A percentile compares a stretch with the other conserved stretches of the same genome.
Evolutionary conservation across 31 red algal genomes (phyloP).

Genomic region (Bonnemaisonia californica): DNA sequence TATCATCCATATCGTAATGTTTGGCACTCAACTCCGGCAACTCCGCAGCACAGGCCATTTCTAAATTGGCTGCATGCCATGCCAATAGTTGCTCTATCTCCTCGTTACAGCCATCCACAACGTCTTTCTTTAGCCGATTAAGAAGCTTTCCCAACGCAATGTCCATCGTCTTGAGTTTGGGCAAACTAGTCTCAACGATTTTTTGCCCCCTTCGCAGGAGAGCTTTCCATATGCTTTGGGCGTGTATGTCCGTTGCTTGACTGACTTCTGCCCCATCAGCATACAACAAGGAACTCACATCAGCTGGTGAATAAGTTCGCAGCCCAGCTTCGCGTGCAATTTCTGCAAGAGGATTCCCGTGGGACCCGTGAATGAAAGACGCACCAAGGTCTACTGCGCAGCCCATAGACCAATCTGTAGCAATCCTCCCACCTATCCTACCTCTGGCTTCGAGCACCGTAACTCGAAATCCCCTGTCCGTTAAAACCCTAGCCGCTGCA

Average conservation of each 20-base stretch:
- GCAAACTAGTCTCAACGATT: slow-evolving; percentile 31
- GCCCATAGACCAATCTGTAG: slow-evolving; percentile 84
- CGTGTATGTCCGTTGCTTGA: slow-evolving; percentile 36
- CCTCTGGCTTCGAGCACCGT: slow-evolving; percentile 79
- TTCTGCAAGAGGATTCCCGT: slow-evolving; percentile 82
- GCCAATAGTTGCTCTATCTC: slow-evolving; percentile 42
- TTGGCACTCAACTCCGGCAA: slow-evolving; percentile 77
- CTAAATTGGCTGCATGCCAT: slow-evolving; percentile 95
- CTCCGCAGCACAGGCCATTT: slow-evolving; percentile 89
- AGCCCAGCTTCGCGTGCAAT: slow-evolving; percentile 59
- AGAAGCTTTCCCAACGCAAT: slow-evolving; percentile 59
- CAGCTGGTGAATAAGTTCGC: slow-evolving; percentile 55
- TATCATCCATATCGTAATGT: slow-evolving; percentile 92
- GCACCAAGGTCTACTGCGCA: slow-evolving; percentile 89
- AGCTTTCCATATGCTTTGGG: slow-evolving; percentile 68
- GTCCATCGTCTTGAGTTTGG: slow-evolving; percentile 27
- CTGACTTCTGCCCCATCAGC: slow-evolving; percentile 46
- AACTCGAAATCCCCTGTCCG: slow-evolving; percentile 70
- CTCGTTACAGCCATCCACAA: slow-evolving; percentile 39
- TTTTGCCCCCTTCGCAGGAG: slow-evolving; percentile 52
- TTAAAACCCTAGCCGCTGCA: slow-evolving; percentile 79
- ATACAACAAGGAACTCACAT: slow-evolving; percentile 55
- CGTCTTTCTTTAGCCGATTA: slow-evolving; percentile 43
- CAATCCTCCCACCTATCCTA: slow-evolving; percentile 81
- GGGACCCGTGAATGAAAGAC: slow-evolving; percentile 83